Conservation (phyloP, 495 filamentous ascomycete genomes). For the Podospora anserina region DNA sequence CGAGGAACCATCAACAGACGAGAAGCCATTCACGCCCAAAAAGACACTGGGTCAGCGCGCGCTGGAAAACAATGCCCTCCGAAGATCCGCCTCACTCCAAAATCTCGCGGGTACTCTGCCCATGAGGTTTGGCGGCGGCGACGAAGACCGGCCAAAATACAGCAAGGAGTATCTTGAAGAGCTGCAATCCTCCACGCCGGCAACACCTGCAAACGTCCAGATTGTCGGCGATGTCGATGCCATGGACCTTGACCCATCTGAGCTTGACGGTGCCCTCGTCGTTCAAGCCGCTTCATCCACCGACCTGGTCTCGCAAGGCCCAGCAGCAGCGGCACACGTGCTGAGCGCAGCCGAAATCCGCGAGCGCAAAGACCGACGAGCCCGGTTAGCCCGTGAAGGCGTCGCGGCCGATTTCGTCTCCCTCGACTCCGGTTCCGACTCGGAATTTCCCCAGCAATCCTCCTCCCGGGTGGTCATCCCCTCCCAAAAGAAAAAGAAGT, state of each 20-base stretch:
- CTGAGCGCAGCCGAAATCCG: conserved; percentile 84
- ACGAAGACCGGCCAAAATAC: conserved; percentile 74
- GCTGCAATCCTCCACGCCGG: conserved; percentile 76
- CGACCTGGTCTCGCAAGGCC: conserved; percentile 9
- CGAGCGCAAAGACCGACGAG: conserved; percentile 86
- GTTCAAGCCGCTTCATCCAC: conserved; percentile 51
- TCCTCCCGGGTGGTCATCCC: conserved; percentile 28
- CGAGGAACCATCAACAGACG: conserved; percentile 18
- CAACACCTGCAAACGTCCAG: conserved; percentile 61
- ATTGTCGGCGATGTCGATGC: conserved; percentile 32
- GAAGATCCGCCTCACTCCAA: conserved; percentile 33
- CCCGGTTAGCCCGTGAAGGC: conserved; percentile 66
- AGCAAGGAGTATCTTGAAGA: conserved; percentile 83
- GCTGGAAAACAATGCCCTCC: conserved; percentile 67
- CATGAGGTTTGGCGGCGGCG: conserved; percentile 55
- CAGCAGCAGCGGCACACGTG: conserved; percentile 36
- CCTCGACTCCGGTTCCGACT: conserved; percentile 57
- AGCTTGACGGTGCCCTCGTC: conserved; percentile 57
- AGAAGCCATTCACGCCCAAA: conserved; percentile 54
- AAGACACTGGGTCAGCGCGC: conserved; percentile 67
- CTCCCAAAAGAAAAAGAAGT: conserved; percentile 48
- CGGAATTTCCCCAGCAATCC: conserved; percentile 18
- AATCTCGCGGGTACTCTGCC: conserved; percentile 48
- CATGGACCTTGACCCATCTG: conserved; percentile 50
- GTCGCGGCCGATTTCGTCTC: conserved; percentile 65